Evolutionary conservation across 768 basidiomycete species (phyloP).

Genomic region (Trametopsis cervina): DNA sequence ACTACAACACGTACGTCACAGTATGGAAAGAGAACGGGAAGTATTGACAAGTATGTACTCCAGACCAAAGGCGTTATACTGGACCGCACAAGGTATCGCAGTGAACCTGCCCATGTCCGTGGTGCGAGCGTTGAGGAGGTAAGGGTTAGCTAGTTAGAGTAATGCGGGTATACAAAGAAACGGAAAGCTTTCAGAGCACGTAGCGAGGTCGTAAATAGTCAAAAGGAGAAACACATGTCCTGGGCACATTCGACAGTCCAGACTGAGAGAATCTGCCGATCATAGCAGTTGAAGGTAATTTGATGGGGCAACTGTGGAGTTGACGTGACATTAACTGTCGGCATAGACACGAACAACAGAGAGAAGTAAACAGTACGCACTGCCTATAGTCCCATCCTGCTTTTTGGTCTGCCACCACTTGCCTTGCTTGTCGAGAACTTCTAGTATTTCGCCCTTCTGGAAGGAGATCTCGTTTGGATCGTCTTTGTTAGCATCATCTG

Average conservation of each 20-base stretch:
- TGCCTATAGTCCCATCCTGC: constrained; percentile 67
- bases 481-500: constrained; percentile 90
- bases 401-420: constrained; percentile 93
- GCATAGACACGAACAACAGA: not conserved
- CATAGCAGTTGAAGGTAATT: constrained; percentile 67
- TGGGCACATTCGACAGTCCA: not conserved
- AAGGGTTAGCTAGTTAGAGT: not conserved
- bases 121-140: not conserved
- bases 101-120: not conserved
- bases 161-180: not conserved
- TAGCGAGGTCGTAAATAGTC: not conserved
- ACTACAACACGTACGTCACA: not conserved
- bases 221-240: not conserved
- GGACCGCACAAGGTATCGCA: not conserved
- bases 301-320: constrained; percentile 63
- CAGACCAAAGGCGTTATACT: not conserved
- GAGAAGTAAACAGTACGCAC: constrained; percentile 40
- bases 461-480: constrained; percentile 97
- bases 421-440: constrained; percentile 87
- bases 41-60: not conserved
- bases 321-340: not conserved
- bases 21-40: not conserved
- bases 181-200: not conserved
- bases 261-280: not conserved
- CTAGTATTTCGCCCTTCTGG: constrained; percentile 84